A percentile compares a stretch with the other conserved stretches of the same genome.
Conservation (phyloP, 2,329 filamentous ascomycete species). For the Fusarium duplospermum region DNA sequence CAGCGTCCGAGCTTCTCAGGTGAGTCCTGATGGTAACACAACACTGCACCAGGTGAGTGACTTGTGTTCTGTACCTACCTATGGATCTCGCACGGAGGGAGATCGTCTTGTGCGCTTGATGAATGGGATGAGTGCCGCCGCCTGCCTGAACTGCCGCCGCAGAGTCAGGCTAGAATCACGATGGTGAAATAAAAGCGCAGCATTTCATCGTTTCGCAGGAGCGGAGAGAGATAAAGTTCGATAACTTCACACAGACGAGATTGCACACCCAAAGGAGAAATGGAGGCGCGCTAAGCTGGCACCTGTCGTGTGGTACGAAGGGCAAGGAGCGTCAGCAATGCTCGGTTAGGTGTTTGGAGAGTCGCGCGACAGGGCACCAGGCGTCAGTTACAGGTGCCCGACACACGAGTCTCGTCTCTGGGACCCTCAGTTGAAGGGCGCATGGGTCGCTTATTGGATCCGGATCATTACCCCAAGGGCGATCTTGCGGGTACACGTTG, state of each 20-base stretch:
- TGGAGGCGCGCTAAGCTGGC: conserved; percentile 29
- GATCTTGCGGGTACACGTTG: conserved; percentile 34
- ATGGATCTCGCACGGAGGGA: not conserved
- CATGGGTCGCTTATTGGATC: conserved; percentile 33
- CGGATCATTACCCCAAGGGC: conserved; percentile 27
- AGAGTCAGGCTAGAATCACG: conserved; percentile 5
- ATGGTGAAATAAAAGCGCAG: conserved; percentile 3
- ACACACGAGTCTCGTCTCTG: conserved; percentile 17
- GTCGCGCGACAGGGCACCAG: conserved; percentile 31
- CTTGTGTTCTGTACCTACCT: not conserved
- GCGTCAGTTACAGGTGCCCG: conserved; percentile 36
- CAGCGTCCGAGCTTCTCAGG: not conserved
- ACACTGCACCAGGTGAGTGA: not conserved
- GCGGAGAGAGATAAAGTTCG: conserved; percentile 8
- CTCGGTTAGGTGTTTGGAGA: conserved; percentile 27
- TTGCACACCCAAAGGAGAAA: conserved; percentile 27
- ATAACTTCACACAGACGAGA: conserved; percentile 26
- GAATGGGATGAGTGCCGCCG: not conserved
- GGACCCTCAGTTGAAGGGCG: conserved; percentile 6
- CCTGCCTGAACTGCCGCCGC: conserved; percentile 7
- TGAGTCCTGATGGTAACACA: not conserved
- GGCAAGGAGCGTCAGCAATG: conserved; percentile 17
- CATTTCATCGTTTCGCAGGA: not conserved
- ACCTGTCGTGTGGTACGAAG: conserved; percentile 27
- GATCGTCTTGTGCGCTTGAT: not conserved